phyloP scores from a whole-genome alignment of 129 eudicot genomes.

The Deinandra increscens region DNA sequence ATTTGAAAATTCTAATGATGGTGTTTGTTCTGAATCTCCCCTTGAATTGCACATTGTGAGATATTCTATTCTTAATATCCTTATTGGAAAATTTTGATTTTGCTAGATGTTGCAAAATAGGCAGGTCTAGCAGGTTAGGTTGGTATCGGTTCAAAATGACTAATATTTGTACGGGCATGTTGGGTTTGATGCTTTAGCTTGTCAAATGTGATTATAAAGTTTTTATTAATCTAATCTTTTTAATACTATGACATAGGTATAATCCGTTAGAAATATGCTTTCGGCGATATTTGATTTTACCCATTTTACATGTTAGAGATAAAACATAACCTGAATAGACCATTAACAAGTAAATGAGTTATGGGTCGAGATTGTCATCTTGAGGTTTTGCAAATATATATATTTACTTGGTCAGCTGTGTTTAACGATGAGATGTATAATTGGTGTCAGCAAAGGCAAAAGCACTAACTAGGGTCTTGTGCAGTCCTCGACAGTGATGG shows the following conservation, averaged over 20 bases:
- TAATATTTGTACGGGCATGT: background rate
- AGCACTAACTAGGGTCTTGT: conserved; percentile 17
- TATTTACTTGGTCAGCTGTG: conserved; percentile 14
- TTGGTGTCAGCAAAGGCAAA: conserved; percentile 13
- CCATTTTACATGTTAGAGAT: background rate
- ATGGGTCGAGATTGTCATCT: background rate
- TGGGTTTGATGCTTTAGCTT: background rate
- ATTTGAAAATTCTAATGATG: conserved; percentile 43
- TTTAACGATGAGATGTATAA: background rate
- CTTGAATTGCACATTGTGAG: conserved; percentile 85
- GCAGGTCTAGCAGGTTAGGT: background rate
- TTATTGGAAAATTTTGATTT: background rate
- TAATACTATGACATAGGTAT: background rate
- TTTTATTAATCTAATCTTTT: background rate
- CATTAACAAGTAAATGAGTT: background rate
- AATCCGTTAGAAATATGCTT: background rate
- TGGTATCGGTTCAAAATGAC: background rate
- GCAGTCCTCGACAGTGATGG: conserved; percentile 89
- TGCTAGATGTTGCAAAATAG: conserved; percentile 1
- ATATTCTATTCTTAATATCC: conserved; percentile 11
- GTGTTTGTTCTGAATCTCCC: conserved; percentile 71
- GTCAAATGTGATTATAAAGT: background rate
- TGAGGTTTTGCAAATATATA: conserved; percentile 3
- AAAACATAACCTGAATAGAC: background rate
- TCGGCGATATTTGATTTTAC: background rate